These are phyloP conservation scores for Oryza brachyantha DNA, from an alignment of 176 grass and related monocot species.

Conservation along the genomic window DNA sequence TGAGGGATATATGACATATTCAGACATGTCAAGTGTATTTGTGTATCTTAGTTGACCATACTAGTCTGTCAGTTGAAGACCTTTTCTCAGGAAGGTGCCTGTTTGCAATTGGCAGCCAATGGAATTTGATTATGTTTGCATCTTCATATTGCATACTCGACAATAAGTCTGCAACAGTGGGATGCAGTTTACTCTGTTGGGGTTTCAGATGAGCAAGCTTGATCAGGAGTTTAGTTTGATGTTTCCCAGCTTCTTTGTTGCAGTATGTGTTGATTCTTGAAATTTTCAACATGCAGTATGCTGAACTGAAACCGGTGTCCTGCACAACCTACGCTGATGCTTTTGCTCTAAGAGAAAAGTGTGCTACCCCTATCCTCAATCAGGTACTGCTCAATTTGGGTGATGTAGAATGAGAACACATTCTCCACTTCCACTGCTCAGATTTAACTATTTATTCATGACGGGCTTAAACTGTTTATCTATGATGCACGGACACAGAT, in stretches of 20 bases:
- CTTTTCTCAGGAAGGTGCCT: background rate
- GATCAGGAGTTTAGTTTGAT: slow-evolving; percentile 1
- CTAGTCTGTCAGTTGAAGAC: background rate
- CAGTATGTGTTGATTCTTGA: slow-evolving; percentile 23
- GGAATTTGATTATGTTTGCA: background rate
- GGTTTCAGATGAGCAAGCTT: background rate
- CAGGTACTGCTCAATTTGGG: slow-evolving; percentile 51
- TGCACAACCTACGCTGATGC: slow-evolving; percentile 88
- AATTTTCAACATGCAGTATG: slow-evolving; percentile 66
- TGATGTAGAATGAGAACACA: background rate
- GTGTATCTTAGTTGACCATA: background rate
- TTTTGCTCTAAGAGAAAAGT: slow-evolving; percentile 76
- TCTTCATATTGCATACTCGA: background rate
- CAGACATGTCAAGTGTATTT: background rate
- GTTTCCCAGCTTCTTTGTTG: no score
- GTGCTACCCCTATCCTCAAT: slow-evolving; percentile 90
- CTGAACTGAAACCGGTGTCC: slow-evolving; percentile 90
- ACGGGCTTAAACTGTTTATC: background rate
- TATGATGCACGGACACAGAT: no score
- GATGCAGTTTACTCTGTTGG: background rate
- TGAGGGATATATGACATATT: background rate
- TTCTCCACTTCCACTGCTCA: background rate
- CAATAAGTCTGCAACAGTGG: background rate
- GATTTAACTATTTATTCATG: slow-evolving; percentile 1
- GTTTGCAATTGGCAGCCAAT: background rate